Base-by-base conservation (phyloP, 192 early-diverging fungal genomes). In the Dimargaris xerosporica region DNA sequence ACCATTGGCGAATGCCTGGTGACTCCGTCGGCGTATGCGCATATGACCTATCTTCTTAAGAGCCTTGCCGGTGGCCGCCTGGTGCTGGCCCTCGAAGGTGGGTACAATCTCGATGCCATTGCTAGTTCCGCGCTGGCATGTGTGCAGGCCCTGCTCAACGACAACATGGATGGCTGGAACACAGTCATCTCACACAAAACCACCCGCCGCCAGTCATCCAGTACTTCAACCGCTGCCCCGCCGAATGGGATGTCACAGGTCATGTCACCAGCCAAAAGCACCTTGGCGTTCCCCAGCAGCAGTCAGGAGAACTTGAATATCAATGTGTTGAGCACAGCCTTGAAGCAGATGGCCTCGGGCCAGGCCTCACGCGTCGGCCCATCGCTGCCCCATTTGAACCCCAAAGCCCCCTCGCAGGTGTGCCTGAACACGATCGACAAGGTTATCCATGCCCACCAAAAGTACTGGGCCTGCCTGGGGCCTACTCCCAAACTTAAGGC, bases 1-100 rank as follows among this genome's bases (percentile, higher is more conserved):
- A 82, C 81, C 16, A 81, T 95, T 29, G 94, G 94, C 25, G 76
- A 81, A 52, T 93, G 90, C 64, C 59, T 80, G 6, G 85, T 97
- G 12, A 78, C 86, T 9, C 93, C 93, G 0, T 75, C 69, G 3
- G 84, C 87, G 25, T 97, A 87, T 69, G 90, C 87, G 2, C 81
- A 87, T 42, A 89, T 97, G 88, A 93, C 91, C 9, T 76, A 85
- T 41, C 75, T 90, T 81, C 71, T 97, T 12, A 86, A 80, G 56
- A 50, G 67, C 0, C 69, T 94, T 15, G 82, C 84, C 17, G 70
- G 69, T 9, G 87, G 89, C 39, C 83, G 83, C 62, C 51, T 96
- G 23, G 86, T 91, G 21, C 65, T 94, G 23, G 82, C 85, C 9
- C 65, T 97, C 7, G 94, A 94, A 68, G 93, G 94, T 50, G 94